Base-by-base conservation (phyloP, 441 rosid species). In the Corymbia calophylla region DNA sequence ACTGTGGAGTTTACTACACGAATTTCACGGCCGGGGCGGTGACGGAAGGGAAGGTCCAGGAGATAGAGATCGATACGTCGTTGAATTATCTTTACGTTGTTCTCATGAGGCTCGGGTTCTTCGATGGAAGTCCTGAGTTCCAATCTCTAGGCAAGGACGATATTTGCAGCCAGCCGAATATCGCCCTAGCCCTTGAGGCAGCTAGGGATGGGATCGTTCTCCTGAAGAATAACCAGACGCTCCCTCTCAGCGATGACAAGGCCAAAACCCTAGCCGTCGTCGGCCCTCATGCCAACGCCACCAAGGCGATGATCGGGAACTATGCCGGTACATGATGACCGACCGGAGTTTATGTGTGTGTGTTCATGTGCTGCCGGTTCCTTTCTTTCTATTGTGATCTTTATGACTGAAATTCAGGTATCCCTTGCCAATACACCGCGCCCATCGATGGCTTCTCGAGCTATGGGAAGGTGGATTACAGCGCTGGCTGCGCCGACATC, bases 171-270 rank as follows among this genome's bases (percentile, higher is more conserved):
- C 6, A 89, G 0, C 93, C 92, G 1, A 89, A 95, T 48, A 92
- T 93, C 25, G 87, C 86, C 73, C 89, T 95, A 15, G 97, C 97
- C 1, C 29, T 90, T 9, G 93, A 92, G 62, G 96, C 95, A 1
- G 97, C 96, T 3, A 93, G 90, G 31, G 90, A 95, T 53, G 97
- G 97, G 73, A 95, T 93, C 53, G 96, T 95, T 7, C 94, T 96
- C 51, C 91, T 94, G 68, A 94, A 94, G 89, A 95, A 96, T 68
- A 49, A 85, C 39, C 87, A 64, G n/a, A 90, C 91, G 77, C 89
- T 96, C 88, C 97, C 98, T 9, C 88, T 95, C 29, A 84, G 87
- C 1, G 2, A 58, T 27, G 15, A 66, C 4, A 49, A 25, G 4
- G 58, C 89, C 64, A 88, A 90, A 68, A 91, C 29, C 17, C 11